Conservation (phyloP, 2,329 filamentous ascomycete species). For the Berkeleyomyces rouxiae region DNA sequence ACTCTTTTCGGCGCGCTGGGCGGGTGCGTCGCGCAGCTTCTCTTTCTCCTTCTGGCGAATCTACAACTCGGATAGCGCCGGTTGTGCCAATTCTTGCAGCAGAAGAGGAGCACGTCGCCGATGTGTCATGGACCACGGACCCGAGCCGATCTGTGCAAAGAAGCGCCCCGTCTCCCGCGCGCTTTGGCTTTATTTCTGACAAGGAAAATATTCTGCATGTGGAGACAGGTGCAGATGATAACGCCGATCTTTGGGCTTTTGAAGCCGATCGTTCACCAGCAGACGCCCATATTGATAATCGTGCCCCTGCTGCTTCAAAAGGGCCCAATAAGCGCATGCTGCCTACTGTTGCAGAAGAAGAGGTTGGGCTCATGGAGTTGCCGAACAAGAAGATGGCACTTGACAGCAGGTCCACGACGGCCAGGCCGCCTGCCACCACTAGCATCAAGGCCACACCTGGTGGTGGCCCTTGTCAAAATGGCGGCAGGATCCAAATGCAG, state of each 20-base stretch:
- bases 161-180: neutral
- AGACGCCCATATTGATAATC: conserved; percentile 14
- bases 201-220: conserved; percentile 1
- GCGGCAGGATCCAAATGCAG: conserved; percentile 2
- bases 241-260: conserved; percentile 37
- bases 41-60: conserved; percentile 6
- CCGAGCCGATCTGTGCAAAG: conserved; percentile 7
- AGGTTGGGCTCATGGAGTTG: conserved; percentile 16
- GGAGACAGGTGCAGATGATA: conserved; percentile 21
- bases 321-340: conserved; percentile 14
- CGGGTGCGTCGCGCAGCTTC: conserved; percentile 11
- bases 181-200: neutral
- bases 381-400: conserved; percentile 15
- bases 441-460: neutral
- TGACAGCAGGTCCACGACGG: neutral
- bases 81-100: conserved; percentile 8
- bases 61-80: neutral
- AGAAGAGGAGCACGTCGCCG: conserved; percentile 11
- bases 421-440: neutral
- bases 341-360: neutral
- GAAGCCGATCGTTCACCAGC: conserved; percentile 35
- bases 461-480: conserved; percentile 1
- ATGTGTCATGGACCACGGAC: conserved; percentile 13
- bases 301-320: conserved; percentile 14
- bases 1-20: conserved; percentile 6